Percentiles rank a stretch among this genome's conserved stretches.
phyloP scores from a whole-genome alignment of 148 eudicot genomes.

The Camellia granthamiana region DNA sequence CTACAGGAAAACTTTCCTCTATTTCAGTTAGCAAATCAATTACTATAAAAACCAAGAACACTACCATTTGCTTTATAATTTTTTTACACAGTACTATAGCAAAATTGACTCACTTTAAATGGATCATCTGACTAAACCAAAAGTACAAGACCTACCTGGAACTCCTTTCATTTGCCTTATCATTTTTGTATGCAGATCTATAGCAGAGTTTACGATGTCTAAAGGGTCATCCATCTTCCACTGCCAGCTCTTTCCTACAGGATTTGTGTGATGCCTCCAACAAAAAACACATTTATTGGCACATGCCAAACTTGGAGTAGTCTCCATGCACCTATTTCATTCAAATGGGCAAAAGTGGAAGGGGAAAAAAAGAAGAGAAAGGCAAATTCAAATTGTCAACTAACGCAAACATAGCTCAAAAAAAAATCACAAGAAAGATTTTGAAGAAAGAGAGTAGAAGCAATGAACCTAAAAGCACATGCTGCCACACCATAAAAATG shows the following conservation, averaged over 20 bases:
- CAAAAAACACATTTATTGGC: constrained; percentile 99
- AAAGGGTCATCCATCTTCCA: constrained; percentile 99
- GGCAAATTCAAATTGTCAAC: constrained; percentile 6
- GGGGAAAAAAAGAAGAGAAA: background rate
- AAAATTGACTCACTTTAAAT: background rate
- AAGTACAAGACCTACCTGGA: constrained; percentile 58
- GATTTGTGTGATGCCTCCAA: constrained; percentile 99
- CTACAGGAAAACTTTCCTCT: constrained; percentile 31
- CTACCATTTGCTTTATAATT: background rate
- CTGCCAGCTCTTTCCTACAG: constrained; percentile 89
- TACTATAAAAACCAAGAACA: background rate
- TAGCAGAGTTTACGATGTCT: constrained; percentile 82
- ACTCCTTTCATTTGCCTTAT: constrained; percentile 99
- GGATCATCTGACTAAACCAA: background rate
- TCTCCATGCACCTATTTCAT: constrained; percentile 86
- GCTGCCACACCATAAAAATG: background rate
- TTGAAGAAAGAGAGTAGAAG: background rate
- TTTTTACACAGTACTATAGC: background rate
- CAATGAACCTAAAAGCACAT: background rate
- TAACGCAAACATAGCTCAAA: background rate
- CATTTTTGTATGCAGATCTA: constrained; percentile 90
- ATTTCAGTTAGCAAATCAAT: background rate
- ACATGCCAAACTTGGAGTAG: constrained; percentile 97
- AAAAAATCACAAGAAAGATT: no score
- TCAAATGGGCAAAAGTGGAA: background rate